phyloP scores from a whole-genome alignment of 2,329 filamentous ascomycete genomes.

The Fusarium gaditjirri region DNA sequence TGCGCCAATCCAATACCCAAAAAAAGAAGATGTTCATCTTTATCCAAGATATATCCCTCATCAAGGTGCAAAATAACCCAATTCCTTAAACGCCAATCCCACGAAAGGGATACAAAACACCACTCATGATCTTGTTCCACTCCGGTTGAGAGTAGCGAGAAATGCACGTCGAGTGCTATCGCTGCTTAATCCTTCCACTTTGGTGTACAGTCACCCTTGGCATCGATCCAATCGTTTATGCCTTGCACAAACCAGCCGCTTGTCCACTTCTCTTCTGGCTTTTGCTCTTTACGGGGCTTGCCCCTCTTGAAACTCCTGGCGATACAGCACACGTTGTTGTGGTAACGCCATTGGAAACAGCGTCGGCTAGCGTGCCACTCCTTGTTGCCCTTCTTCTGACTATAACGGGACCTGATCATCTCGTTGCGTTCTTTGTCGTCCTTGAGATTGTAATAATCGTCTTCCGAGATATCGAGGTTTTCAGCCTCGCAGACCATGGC shows the following conservation, averaged over 20 bases:
- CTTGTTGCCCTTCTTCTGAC: conserved; percentile 34
- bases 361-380: conserved; percentile 48
- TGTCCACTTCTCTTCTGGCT: conserved; percentile 49
- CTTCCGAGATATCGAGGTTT: conserved; percentile 50
- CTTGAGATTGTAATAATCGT: conserved; percentile 47
- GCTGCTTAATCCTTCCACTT: conserved; percentile 52
- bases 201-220: conserved; percentile 56
- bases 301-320: conserved; percentile 57
- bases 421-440: conserved; percentile 44
- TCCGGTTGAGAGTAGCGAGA: background rate
- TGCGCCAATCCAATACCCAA: conserved; percentile 11
- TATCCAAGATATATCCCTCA: conserved; percentile 26
- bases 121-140: background rate
- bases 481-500: conserved; percentile 59
- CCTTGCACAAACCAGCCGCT: conserved; percentile 60
- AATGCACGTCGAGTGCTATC: background rate
- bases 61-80: conserved; percentile 25
- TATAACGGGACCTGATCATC: conserved; percentile 45
- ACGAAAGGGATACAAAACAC: conserved; percentile 4
- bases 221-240: conserved; percentile 59
- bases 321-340: conserved; percentile 57
- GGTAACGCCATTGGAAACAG: conserved; percentile 61
- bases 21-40: conserved; percentile 1
- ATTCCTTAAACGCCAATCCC: conserved; percentile 25
- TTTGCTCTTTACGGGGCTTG: conserved; percentile 48